Base-by-base conservation (phyloP, 208 protist genomes). In the Leishmania tropica region DNA sequence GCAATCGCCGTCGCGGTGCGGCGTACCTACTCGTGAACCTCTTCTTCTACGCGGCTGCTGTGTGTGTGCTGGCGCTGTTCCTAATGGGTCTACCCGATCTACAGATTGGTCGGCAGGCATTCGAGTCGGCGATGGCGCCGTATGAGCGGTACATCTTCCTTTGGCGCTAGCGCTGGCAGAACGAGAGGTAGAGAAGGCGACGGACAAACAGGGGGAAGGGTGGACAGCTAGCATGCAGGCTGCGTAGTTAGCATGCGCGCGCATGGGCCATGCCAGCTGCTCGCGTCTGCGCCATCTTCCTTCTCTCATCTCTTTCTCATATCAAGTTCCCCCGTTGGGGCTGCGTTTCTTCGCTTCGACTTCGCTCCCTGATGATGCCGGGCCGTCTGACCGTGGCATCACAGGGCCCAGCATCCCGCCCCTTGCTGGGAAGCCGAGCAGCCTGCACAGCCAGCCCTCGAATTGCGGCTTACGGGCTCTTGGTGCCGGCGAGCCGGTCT, bases 51-150 rank as follows among this genome's bases (percentile, higher is more conserved):
- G 68, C 64, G 24, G 76, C 91, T 10, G 83, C 82, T 54, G 19
- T 81, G 58, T 90, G 80, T 51, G 76, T 97, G 24, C 48, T 96
- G 17, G 89, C 65, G 24, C 76, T 97, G 13, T 95, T 96, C 60
- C 64, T 86, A 37, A 97, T 97, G 95, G 93, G 88, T 15, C 75
- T 96, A 78, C 93, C 95, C 1, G 95, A 97, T 79, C 75, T 96
- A 47, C 92, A 96, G 80, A 78, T 95, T 45, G 90, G 92, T 1
- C 89, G 92, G n/a, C 68, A 37, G 8, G 21, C 72, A 28, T 97
- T 97, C 79, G 88, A 95, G 71, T 24, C 76, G 8, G 85, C 87
- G 37, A 72, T 96, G 48, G 83, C 82, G 24, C 94, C 94, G 54
- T 93, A 95, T 81, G 91, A 89, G 74, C 42, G 28, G 7, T 78